phyloP scores from a whole-genome alignment of 2,329 filamentous ascomycete genomes.

The Rhinocladiella similis region DNA sequence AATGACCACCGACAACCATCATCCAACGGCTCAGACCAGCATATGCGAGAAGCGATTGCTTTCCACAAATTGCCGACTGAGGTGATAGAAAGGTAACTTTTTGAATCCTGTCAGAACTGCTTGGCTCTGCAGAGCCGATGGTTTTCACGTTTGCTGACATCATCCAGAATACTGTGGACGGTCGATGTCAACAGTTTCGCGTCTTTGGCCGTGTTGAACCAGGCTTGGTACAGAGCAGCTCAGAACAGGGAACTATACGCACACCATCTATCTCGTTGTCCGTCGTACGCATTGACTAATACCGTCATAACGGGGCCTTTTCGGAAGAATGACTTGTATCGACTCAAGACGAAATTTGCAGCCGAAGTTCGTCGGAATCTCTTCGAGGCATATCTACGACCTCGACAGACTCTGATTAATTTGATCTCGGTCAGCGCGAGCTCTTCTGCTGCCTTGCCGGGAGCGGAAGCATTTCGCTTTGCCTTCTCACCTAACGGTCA shows the following conservation, averaged over 20 bases:
- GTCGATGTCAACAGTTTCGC: slow-evolving; percentile 50
- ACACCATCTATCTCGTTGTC: slow-evolving; percentile 46
- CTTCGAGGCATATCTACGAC: slow-evolving; percentile 73
- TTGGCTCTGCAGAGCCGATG: not conserved
- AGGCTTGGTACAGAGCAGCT: slow-evolving; percentile 45
- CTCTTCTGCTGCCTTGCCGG: slow-evolving; percentile 75
- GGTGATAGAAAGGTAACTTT: slow-evolving; percentile 26
- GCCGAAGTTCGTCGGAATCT: slow-evolving; percentile 73
- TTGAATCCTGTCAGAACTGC: not conserved
- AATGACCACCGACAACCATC: slow-evolving; percentile 6
- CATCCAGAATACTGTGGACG: slow-evolving; percentile 46
- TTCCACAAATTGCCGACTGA: slow-evolving; percentile 26
- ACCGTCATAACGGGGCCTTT: slow-evolving; percentile 36
- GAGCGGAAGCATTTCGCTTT: slow-evolving; percentile 84
- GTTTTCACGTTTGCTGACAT: slow-evolving; percentile 10
- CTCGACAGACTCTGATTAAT: slow-evolving; percentile 70
- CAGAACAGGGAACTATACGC: slow-evolving; percentile 46
- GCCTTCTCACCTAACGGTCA: slow-evolving; percentile 74
- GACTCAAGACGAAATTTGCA: slow-evolving; percentile 66
- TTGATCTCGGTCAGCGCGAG: slow-evolving; percentile 82
- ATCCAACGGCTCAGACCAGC: slow-evolving; percentile 2
- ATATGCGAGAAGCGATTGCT: slow-evolving; percentile 7
- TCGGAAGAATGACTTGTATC: slow-evolving; percentile 53
- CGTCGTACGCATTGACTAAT: slow-evolving; percentile 41
- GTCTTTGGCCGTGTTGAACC: slow-evolving; percentile 44